phyloP scores from a whole-genome alignment of 495 filamentous ascomycete species.

The Beverwykella pulmonaria region DNA sequence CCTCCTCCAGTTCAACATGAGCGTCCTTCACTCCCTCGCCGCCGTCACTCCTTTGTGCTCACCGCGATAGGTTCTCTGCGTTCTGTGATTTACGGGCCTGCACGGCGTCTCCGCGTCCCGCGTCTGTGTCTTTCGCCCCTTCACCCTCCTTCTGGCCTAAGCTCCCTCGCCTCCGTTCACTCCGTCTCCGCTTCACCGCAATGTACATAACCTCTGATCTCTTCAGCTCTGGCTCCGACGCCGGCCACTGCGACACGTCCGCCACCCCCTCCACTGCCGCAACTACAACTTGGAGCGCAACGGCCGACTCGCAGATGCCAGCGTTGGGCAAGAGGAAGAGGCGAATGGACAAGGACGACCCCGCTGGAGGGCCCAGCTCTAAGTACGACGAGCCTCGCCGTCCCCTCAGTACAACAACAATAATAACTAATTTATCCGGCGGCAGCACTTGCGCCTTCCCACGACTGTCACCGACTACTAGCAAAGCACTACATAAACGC shows the following conservation, averaged over 20 bases:
- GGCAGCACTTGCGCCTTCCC: neutral
- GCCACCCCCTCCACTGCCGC: neutral
- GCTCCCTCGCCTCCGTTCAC: neutral
- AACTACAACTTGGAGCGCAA: conserved; percentile 8
- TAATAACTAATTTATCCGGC: neutral
- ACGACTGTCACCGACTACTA: neutral
- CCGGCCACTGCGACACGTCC: neutral
- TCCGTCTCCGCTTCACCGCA: conserved; percentile 7
- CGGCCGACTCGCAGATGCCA: conserved; percentile 8
- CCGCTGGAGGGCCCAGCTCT: neutral
- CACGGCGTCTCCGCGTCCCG: neutral
- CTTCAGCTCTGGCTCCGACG: conserved; percentile 12
- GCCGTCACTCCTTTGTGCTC: conserved; percentile 7
- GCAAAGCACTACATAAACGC: neutral
- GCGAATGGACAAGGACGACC: conserved; percentile 13
- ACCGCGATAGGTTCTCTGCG: neutral
- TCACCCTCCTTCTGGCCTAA: conserved; percentile 6
- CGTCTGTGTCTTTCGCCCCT: neutral
- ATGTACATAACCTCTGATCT: conserved; percentile 37
- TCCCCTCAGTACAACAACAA: neutral
- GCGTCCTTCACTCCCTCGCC: neutral
- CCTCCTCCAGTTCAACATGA: neutral
- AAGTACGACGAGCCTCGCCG: neutral
- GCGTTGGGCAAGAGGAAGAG: conserved; percentile 35
- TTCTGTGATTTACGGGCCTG: neutral